phyloP scores from a whole-genome alignment of 2,329 filamentous ascomycete species.

The Sporothrix inflata region DNA sequence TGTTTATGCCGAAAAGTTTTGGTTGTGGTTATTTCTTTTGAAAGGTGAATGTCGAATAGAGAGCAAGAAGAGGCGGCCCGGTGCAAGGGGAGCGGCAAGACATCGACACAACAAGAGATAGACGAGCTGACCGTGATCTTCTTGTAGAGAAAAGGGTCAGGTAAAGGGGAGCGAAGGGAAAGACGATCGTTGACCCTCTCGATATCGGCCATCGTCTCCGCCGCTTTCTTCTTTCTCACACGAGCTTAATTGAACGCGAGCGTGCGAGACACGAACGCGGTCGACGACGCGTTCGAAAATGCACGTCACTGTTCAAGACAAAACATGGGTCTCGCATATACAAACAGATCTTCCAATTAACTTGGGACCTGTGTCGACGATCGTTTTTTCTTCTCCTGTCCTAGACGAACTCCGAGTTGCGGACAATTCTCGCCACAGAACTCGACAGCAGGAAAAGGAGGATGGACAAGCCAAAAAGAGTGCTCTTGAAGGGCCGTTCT shows the following conservation, averaged over 20 bases:
- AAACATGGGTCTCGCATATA: not conserved
- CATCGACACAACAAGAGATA: not conserved
- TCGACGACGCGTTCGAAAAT: not conserved
- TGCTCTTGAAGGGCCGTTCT: not conserved
- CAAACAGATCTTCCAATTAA: not conserved
- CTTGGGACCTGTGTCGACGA: slow-evolving; percentile 13
- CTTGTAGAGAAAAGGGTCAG: too few relatives aligned
- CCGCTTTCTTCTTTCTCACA: not conserved
- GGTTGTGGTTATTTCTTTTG: not conserved
- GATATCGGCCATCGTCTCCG: not conserved
- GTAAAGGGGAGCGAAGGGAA: not conserved
- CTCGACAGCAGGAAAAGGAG: not conserved
- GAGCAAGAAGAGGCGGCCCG: not conserved
- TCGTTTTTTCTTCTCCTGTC: not conserved
- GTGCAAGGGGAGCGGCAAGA: slow-evolving; percentile 7
- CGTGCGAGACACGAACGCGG: not conserved
- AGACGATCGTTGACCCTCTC: not conserved
- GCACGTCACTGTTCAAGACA: slow-evolving; percentile 15
- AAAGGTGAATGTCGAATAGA: not conserved
- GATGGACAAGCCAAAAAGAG: not conserved
- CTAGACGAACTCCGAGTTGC: not conserved
- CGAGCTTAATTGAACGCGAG: not conserved
- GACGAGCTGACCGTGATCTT: not conserved
- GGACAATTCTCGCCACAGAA: not conserved
- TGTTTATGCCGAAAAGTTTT: not conserved